Conservation (phyloP, 2,329 filamentous ascomycete genomes). For the Aspergillus fumigatus region DNA sequence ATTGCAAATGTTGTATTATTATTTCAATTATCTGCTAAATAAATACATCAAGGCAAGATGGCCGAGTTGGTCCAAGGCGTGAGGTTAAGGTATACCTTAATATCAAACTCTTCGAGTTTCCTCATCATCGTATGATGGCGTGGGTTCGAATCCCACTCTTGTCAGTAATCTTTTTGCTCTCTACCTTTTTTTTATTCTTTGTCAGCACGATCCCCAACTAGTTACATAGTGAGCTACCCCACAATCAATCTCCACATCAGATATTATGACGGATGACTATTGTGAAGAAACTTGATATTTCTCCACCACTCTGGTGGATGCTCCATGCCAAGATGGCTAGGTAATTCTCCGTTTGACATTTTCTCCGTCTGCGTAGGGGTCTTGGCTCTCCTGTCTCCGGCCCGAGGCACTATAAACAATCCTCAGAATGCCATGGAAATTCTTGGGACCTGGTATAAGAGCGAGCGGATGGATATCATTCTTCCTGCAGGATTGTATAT, state of each 20-base stretch:
- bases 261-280: background rate
- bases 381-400: background rate
- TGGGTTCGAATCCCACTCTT: background rate
- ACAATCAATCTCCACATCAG: no score
- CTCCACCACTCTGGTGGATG: background rate
- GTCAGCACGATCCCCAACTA: no score
- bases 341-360: background rate
- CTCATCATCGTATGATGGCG: background rate
- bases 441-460: background rate
- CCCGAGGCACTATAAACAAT: background rate
- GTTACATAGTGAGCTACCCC: no score
- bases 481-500: background rate
- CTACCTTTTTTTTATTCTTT: background rate
- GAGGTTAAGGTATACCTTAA: constrained; percentile 25
- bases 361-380: background rate
- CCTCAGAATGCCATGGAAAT: background rate
- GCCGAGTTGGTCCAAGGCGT: constrained; percentile 35
- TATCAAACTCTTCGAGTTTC: background rate
- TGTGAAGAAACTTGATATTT: background rate
- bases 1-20: no score
- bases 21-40: no score
- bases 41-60: constrained; percentile 23
- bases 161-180: background rate
- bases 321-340: background rate
- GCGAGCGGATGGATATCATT: background rate